Conservation (phyloP, 2,329 filamentous ascomycete species). For the Fusarium sp. region DNA sequence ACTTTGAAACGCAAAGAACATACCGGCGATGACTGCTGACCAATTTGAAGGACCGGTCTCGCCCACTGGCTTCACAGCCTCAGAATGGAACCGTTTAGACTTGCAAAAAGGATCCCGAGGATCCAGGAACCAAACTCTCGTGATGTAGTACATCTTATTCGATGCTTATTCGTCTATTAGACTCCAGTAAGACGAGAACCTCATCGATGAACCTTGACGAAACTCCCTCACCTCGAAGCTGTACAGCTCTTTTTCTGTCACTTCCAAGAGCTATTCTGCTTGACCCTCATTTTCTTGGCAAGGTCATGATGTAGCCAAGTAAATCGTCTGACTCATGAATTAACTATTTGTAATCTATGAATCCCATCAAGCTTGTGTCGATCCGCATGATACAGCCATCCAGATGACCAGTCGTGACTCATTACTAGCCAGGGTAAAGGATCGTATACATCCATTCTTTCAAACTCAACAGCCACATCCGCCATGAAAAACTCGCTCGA, state of each 20-base stretch:
- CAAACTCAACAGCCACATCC: constrained; percentile 18
- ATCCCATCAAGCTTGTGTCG: background rate
- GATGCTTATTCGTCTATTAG: background rate
- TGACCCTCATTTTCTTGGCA: background rate
- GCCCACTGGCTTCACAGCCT: constrained; percentile 9
- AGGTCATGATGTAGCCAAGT: background rate
- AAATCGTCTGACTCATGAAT: background rate
- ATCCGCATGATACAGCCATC: background rate
- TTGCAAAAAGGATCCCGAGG: constrained; percentile 17
- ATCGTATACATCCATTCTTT: background rate
- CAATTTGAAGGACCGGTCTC: background rate
- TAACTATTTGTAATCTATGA: background rate
- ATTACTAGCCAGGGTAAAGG: constrained; percentile 1
- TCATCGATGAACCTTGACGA: too few relatives aligned
- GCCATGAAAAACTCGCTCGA: constrained; percentile 10
- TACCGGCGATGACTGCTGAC: background rate
- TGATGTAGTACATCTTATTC: background rate
- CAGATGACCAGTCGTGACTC: background rate
- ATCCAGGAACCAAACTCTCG: constrained; percentile 35
- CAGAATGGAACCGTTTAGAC: constrained; percentile 23
- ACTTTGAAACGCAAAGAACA: background rate
- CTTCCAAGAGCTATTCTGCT: background rate
- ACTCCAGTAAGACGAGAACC: too few relatives aligned
- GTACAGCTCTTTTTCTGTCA: background rate
- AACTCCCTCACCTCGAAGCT: background rate